Base-by-base conservation (phyloP, 1,284 basidiomycete species). In the Tylopilus sp. region DNA sequence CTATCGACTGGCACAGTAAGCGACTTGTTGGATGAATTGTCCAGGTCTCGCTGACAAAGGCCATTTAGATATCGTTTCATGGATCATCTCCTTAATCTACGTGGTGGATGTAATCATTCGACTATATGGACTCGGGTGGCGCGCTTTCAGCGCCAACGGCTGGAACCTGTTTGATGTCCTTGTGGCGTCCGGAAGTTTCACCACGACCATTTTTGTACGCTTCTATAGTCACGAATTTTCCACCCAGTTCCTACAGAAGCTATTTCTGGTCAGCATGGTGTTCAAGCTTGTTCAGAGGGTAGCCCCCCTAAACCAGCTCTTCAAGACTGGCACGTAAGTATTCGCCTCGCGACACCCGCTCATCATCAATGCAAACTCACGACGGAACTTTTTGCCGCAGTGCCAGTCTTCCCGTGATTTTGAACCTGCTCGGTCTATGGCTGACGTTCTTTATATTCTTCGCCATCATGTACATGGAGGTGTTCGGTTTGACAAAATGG, bases 221-320 rank as follows among this genome's bases (percentile, higher is more conserved):
- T 77, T 85, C 54, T 79, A 79, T 13, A 64, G 71, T 2, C 71
- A 67, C 18, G 75, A 76, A 13, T 82, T 79, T 55, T 68, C 64
- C 5, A 72, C 76, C 4, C 73, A 82, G 50, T 92, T 97, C 62
- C 74, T 97, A 0, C 92, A 97, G 65, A 98, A 97, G 71, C 76
- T 98, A 10, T 98, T 99, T 71, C 76, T 99, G 38, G 92, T 96
- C 54, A 86, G 86, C 55, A 90, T 97, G 45, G 86, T 92, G 0
- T 87, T 98, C 76, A 99, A 99, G 71, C 79, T 99, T 19, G 91
- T 97, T 1, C 92, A 97, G 65, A 81, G 90, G 44, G 89, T 86
- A 53, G 87, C 93, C 61, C 85, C 83, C 54, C 75, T 99, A 51
- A 98, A 98, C 62, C 92, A 97, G 70, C 75, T 99, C 16, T 98